Conservation (phyloP, 305 asterid species). For the Fraxinus baroniana region DNA sequence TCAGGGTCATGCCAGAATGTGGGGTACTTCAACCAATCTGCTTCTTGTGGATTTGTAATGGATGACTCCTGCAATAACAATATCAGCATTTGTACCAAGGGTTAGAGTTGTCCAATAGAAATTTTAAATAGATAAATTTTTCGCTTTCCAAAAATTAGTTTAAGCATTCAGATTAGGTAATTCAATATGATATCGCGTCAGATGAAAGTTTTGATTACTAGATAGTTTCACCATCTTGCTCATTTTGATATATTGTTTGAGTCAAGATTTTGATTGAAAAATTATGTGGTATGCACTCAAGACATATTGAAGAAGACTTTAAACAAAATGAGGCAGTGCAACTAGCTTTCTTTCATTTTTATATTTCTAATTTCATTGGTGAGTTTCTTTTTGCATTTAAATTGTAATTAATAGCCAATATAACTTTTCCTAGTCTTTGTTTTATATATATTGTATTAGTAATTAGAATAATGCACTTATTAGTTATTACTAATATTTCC, state of each 20-base stretch:
- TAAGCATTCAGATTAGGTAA: neutral
- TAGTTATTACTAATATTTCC: conserved; percentile 2
- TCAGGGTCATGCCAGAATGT: conserved; percentile 91
- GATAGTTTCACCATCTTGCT: neutral
- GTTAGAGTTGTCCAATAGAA: neutral
- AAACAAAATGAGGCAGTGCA: neutral
- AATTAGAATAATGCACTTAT: conserved; percentile 4
- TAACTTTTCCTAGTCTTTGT: conserved; percentile 29
- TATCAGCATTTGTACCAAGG: neutral
- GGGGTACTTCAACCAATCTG: conserved; percentile 96
- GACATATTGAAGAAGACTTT: neutral
- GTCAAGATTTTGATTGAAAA: neutral
- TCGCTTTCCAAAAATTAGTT: neutral
- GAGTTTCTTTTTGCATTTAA: neutral
- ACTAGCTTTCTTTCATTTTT: conserved; percentile 22
- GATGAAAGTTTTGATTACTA: neutral
- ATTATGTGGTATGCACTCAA: neutral
- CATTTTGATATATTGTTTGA: neutral
- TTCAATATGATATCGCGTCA: neutral
- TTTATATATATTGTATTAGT: conserved; percentile 2
- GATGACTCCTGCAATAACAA: conserved; percentile 64
- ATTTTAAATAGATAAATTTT: neutral
- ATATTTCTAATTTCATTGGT: neutral
- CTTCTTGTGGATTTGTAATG: conserved; percentile 67
- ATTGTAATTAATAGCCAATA: conserved; percentile 18